phyloP scores from a whole-genome alignment of 2,329 filamentous ascomycete genomes.

The Leptosphaerulina australis region DNA sequence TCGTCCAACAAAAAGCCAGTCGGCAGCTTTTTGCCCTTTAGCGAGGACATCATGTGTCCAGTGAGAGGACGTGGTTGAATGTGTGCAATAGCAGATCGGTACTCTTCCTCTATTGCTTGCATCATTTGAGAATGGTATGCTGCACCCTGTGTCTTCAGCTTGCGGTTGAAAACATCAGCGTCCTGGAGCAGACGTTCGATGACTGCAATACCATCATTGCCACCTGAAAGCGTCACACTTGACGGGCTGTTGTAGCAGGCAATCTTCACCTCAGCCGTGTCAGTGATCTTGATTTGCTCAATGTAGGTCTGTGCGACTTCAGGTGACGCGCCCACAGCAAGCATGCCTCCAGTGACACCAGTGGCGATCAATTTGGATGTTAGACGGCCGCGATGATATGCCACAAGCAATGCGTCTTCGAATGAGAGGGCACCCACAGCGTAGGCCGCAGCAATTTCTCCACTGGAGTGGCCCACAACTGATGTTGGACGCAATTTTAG shows the following conservation, averaged over 20 bases:
- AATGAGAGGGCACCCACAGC: conserved; percentile 19
- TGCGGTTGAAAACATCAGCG: conserved; percentile 47
- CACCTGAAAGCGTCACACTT: conserved; percentile 54
- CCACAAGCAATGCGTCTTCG: conserved; percentile 8
- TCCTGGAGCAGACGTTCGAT: conserved; percentile 40
- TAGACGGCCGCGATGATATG: conserved; percentile 1
- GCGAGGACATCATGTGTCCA: not conserved
- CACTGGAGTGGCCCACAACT: conserved; percentile 24
- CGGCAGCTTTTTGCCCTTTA: not conserved
- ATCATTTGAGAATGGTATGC: conserved; percentile 56
- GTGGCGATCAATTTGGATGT: too few relatives aligned
- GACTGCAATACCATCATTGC: conserved; percentile 45
- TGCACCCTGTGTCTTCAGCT: conserved; percentile 49
- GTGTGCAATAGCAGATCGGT: not conserved
- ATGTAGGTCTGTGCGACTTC: conserved; percentile 19
- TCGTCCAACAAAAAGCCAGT: conserved; percentile 7
- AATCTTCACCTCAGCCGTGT: conserved; percentile 17
- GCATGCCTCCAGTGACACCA: conserved; percentile 15
- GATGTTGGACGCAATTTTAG: not conserved
- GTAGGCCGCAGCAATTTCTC: conserved; percentile 33
- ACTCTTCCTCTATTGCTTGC: conserved; percentile 26
- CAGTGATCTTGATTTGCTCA: conserved; percentile 15
- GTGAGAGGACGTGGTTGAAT: not conserved
- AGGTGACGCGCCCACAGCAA: not conserved
- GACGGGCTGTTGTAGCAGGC: conserved; percentile 46